Conservation (phyloP, 306 rosid species). For the Prunus davidiana region DNA sequence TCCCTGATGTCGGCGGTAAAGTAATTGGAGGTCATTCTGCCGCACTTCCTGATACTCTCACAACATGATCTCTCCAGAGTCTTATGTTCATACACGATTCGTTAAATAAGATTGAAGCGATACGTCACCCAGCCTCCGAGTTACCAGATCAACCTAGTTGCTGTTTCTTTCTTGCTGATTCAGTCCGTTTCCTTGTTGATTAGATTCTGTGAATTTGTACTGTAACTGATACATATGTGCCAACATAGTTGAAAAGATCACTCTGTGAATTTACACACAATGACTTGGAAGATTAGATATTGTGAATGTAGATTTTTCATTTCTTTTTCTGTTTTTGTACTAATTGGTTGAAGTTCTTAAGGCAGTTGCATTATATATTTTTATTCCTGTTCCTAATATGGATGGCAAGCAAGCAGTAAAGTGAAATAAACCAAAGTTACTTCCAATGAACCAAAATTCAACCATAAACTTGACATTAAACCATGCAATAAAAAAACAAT, state of each 20-base stretch:
- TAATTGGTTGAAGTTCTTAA: not conserved
- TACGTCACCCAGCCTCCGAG: too few species aligned
- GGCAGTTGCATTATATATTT: too few species aligned
- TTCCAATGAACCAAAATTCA: too few species aligned
- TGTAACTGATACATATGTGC: not conserved
- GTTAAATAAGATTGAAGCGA: not conserved
- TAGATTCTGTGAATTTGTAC: not conserved
- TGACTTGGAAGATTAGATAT: not conserved
- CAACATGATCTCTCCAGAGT: conserved; percentile 44
- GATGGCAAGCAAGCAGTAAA: too few species aligned
- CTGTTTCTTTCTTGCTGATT: not conserved
- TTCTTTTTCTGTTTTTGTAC: not conserved
- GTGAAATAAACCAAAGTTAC: too few species aligned
- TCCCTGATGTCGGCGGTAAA: conserved; percentile 87
- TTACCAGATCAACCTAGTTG: not conserved
- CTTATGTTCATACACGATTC: not conserved
- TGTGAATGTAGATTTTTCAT: not conserved
- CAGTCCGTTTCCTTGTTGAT: not conserved
- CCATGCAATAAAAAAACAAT: too few species aligned
- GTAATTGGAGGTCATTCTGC: conserved; percentile 52
- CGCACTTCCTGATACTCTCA: conserved; percentile 66
- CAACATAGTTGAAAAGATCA: not conserved
- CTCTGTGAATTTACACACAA: not conserved
- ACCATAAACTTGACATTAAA: too few species aligned
- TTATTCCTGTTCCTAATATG: too few species aligned